Conservation (phyloP, 2,329 filamentous ascomycete species). For the Penicillium brasilianum region DNA sequence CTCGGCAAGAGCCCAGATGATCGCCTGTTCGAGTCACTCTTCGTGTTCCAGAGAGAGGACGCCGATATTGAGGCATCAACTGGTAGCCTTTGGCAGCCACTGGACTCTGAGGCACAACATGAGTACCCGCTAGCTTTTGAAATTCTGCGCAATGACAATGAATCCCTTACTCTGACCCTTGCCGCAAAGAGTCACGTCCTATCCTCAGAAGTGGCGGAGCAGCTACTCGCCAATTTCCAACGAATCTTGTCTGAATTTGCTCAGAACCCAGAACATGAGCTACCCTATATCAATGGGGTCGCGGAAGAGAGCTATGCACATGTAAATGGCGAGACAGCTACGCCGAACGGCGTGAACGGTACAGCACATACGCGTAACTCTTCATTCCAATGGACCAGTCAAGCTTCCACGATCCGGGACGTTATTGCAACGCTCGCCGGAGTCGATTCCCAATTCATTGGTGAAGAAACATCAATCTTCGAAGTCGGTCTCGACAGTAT, state of each 20-base stretch:
- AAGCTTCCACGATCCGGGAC: slow-evolving; percentile 59
- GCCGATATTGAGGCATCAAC: slow-evolving; percentile 27
- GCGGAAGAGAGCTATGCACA: not conserved
- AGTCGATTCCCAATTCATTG: slow-evolving; percentile 57
- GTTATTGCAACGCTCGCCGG: slow-evolving; percentile 69
- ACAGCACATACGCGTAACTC: slow-evolving; percentile 2
- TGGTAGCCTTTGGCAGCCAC: slow-evolving; percentile 59
- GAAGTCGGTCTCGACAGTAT: slow-evolving; percentile 91
- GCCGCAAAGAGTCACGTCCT: slow-evolving; percentile 60
- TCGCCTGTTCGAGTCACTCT: slow-evolving; percentile 77
- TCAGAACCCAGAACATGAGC: slow-evolving; percentile 33
- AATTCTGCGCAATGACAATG: slow-evolving; percentile 59
- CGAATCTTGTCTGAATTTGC: slow-evolving; percentile 44
- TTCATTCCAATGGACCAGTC: slow-evolving; percentile 63
- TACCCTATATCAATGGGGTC: slow-evolving; percentile 24
- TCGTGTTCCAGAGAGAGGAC: slow-evolving; percentile 73
- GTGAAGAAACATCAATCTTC: slow-evolving; percentile 69
- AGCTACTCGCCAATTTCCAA: slow-evolving; percentile 53
- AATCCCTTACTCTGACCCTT: slow-evolving; percentile 61
- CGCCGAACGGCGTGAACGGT: not conserved
- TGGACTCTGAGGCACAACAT: slow-evolving; percentile 55
- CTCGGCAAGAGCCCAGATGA: slow-evolving; percentile 60
- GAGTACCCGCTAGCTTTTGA: slow-evolving; percentile 84
- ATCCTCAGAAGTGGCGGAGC: slow-evolving; percentile 39
- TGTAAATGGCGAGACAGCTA: slow-evolving; percentile 7